A percentile compares a stretch with the other conserved stretches of the same genome.
Conservation (phyloP, 1,284 basidiomycete species). For the Pseudozyma hubeiensis region DNA sequence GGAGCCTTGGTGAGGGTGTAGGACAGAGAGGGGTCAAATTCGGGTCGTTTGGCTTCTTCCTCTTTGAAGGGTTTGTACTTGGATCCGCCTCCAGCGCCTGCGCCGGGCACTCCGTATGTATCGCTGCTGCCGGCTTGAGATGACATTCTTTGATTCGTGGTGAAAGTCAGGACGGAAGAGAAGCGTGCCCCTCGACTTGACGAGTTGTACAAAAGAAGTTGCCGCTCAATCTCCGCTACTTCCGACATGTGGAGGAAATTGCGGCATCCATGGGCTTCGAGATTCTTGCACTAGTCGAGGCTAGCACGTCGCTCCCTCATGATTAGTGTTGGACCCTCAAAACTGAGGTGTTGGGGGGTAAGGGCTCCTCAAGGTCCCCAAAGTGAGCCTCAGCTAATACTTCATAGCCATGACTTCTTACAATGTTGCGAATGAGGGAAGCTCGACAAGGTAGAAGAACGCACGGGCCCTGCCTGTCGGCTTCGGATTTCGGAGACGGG, state of each 20-base stretch:
- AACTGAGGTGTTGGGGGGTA: no score
- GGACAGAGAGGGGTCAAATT: slow-evolving; percentile 31
- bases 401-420: neutral
- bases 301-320: no score
- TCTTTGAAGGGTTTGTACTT: slow-evolving; percentile 51
- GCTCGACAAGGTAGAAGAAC: neutral
- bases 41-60: slow-evolving; percentile 33
- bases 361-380: no score
- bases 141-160: slow-evolving; percentile 11
- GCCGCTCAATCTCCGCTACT: slow-evolving; percentile 20
- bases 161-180: neutral
- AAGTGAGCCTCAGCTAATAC: no score
- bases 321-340: no score
- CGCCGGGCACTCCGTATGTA: slow-evolving; percentile 41
- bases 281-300: no score
- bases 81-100: slow-evolving; percentile 36
- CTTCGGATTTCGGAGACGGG: slow-evolving; percentile 3
- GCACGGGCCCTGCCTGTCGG: neutral
- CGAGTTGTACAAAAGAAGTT: neutral
- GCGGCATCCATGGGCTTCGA: neutral
- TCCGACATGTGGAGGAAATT: slow-evolving; percentile 14
- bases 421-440: neutral
- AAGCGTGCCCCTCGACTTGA: neutral
- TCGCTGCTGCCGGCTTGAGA: slow-evolving; percentile 14
- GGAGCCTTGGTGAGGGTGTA: slow-evolving; percentile 44